Percentiles rank a stretch among this genome's conserved stretches.
Conservation (phyloP, 345 rosid genomes). For the Odontarrhena argentea region DNA sequence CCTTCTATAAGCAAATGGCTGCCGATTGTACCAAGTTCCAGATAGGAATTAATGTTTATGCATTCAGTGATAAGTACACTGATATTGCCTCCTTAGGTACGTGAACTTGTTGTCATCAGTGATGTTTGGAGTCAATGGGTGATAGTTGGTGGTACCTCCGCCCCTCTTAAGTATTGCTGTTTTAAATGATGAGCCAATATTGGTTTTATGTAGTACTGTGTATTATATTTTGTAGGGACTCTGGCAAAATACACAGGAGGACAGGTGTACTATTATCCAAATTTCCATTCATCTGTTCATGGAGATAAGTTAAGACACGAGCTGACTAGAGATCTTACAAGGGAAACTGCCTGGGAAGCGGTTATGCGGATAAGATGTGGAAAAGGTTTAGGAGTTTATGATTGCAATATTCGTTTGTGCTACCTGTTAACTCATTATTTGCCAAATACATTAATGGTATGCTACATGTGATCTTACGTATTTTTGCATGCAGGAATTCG, state of each 20-base stretch:
- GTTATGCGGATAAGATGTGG: conserved; percentile 99
- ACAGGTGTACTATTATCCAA: conserved; percentile 88
- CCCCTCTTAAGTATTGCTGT: neutral
- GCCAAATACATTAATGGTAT: conserved; percentile 21
- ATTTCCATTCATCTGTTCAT: conserved; percentile 74
- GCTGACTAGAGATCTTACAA: conserved; percentile 86
- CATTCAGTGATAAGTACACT: conserved; percentile 87
- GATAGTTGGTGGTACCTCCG: conserved; percentile 4
- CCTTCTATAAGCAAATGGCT: conserved; percentile 97
- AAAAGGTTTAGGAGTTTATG: conserved; percentile 64
- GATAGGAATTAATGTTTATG: conserved; percentile 89
- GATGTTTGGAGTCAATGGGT: conserved; percentile 23
- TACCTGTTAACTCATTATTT: conserved; percentile 17
- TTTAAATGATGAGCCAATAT: conserved; percentile 10
- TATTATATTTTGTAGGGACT: conserved; percentile 57
- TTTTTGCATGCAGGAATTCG: conserved; percentile 71
- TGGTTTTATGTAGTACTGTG: conserved; percentile 20
- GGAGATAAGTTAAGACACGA: conserved; percentile 87
- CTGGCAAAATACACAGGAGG: conserved; percentile 97
- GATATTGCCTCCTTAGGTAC: conserved; percentile 97
- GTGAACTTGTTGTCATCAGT: conserved; percentile 22
- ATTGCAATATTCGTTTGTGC: conserved; percentile 7
- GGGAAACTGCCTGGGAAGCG: conserved; percentile 99
- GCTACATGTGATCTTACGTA: conserved; percentile 36
- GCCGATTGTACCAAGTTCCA: conserved; percentile 97